A percentile compares a stretch with the other conserved stretches of the same genome.
phyloP scores from a whole-genome alignment of 2,329 filamentous ascomycete genomes.

The Fusarium beomiforme region DNA sequence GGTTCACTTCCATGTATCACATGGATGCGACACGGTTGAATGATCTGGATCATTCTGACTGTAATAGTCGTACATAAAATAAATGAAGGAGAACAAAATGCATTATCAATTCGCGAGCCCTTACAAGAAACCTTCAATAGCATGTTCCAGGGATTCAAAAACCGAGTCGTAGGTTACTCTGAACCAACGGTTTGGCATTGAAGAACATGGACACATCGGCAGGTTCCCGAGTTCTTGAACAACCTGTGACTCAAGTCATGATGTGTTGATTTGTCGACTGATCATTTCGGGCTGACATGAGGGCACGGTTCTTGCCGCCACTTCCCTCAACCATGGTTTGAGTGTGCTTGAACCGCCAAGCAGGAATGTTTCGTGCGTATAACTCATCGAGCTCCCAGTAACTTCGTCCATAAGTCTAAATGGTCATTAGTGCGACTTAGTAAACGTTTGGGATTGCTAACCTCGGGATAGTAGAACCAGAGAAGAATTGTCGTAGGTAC shows the following conservation, averaged over 20 bases:
- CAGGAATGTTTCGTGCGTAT: constrained; percentile 14
- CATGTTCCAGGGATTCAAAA: neutral
- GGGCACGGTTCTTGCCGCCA: neutral
- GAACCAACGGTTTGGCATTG: too few relatives aligned
- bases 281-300: neutral
- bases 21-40: neutral
- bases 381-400: constrained; percentile 21
- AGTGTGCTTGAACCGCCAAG: constrained; percentile 16
- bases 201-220: neutral
- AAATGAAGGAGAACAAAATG: too few relatives aligned
- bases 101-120: too few relatives aligned
- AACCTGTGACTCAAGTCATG: neutral
- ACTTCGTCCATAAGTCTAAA: constrained; percentile 17
- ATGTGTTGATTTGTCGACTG: neutral
- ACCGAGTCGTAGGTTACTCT: too few relatives aligned
- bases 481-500: constrained; percentile 6
- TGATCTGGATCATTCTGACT: too few relatives aligned
- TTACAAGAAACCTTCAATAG: too few relatives aligned
- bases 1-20: neutral
- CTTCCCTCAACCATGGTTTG: neutral
- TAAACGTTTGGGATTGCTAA: neutral
- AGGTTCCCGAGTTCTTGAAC: too few relatives aligned
- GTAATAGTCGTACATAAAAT: too few relatives aligned
- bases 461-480: constrained; percentile 1
- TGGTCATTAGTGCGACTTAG: neutral